Base-by-base conservation (phyloP, 2,329 filamentous ascomycete species). In the Fusarium floridanum region DNA sequence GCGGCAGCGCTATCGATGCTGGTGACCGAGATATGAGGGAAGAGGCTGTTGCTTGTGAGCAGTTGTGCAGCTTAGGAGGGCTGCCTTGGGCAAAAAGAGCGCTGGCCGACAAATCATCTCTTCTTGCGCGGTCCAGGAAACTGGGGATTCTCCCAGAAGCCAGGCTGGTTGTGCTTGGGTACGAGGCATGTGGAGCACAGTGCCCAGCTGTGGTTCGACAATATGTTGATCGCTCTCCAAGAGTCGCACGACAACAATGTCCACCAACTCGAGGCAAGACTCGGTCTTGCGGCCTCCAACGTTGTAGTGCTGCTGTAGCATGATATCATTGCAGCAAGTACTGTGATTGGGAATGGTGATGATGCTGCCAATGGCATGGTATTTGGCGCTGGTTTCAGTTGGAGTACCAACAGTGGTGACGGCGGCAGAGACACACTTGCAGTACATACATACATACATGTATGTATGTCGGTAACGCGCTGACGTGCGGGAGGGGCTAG, bases 321-420 rank as follows among this genome's bases (percentile, higher is more conserved):
- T 82, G 80, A 82, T 82, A 81, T 82, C 81, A 82, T 80, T 66
- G 61, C 67, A 61, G 67, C 61, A 48, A 64, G 67, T 66, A 41
- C 45, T 67, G 37, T 60, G 36, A 39, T 39, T 50, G 57, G 43
- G 45, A 67, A 37, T 43, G 27, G 43, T 43, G 53, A 43, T 22
- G 45, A 37, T 60, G 22, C 22, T 65, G 64, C 71, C 37, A 39
- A 50, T 59, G 68, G 45, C 48, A 61, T 63, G 50, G 24, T 59
- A 20, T 50, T 71, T 53, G 64, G 45, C 57, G 24, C 24, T 61
- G 56, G 61, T 66, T 57, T 50, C 48, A 61, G 48, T 55, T 55
- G 59, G n/a, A 66, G 60, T 61, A 14, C 56, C 43, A 37, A 39
- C 32, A 27, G 41, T 36, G 36, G 60, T 53, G 61, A 62, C 41